Evolutionary conservation across 2,329 filamentous ascomycete species (phyloP), one percentile per base, ranked within the genome.

Genomic region (Penicillium sp.): DNA sequence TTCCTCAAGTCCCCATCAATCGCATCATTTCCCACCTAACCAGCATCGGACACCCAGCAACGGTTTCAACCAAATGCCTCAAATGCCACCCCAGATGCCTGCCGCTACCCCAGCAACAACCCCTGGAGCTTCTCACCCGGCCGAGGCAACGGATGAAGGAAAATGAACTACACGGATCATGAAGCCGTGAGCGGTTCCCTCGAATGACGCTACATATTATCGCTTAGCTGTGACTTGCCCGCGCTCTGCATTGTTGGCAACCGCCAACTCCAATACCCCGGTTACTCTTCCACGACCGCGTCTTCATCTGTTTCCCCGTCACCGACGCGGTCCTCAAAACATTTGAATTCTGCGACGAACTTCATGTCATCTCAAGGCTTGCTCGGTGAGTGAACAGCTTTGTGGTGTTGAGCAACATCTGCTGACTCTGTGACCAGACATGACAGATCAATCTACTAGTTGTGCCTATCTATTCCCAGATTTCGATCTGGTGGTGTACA

Each of bases 1-100:
- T 63, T 78, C 81, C 48, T 80, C 77, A 32, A 85, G 82, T 60
- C 82, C 82, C 44, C 82, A 84, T 55, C 80, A 84, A 52, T 56
- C 63, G 59, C 81, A 84, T 63, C 80, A 84, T 58, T 84, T 81
- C 61, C 76, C 76, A 2, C 75, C 75, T 34, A 77, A 78, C 55
- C 73, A 75, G 46, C 77, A 81, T 62, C 80, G 79, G 57, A 69
- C 67, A 15, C 73, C 73, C 35, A 82, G 76, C 60, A 78, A 78
- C 56, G 77, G 74, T 57, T 77, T 75, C 63, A 78, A 72, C 51
- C 77, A 78, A 52, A 60, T 69, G 29, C 63, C 64, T 40, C 70
- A 71, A 47, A 63, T 73, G 49, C 68, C 73, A 39, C 72, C 72
- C 56, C 70, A 75, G 53, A 67, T 71, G 52, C 68, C 73, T 56